Evolutionary conservation across 805 yeast species (phyloP).

Genomic region (Candida ulmi): DNA sequence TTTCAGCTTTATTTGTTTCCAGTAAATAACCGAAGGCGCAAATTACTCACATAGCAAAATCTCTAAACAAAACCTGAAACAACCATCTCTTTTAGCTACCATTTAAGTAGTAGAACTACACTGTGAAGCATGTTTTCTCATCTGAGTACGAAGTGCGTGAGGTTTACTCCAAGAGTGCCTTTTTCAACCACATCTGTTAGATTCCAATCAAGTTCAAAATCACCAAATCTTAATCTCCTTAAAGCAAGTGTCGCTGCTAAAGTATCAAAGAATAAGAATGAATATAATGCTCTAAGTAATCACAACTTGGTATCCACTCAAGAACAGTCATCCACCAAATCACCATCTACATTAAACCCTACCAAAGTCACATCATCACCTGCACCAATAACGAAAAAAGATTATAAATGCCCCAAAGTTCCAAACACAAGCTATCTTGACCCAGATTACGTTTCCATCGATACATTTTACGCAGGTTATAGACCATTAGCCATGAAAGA

Average conservation of each 20-base stretch:
- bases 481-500: constrained; percentile 20
- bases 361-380: too few species aligned
- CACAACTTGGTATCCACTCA: constrained; percentile 11
- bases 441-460: constrained; percentile 14
- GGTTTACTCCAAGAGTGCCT: too few species aligned
- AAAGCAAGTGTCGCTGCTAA: constrained; percentile 16
- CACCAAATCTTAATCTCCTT: constrained; percentile 2
- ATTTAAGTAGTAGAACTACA: too few species aligned
- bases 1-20: too few species aligned
- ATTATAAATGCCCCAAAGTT: constrained; percentile 15
- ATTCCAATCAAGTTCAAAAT: constrained; percentile 7
- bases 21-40: too few species aligned
- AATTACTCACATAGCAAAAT: too few species aligned
- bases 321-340: background rate
- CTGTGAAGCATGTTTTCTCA: too few species aligned
- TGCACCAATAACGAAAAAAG: background rate
- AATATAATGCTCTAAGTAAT: constrained; percentile 23
- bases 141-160: too few species aligned
- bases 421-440: constrained; percentile 14
- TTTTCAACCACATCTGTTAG: too few species aligned
- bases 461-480: constrained; percentile 17
- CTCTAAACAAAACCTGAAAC: too few species aligned
- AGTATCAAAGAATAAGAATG: constrained; percentile 8
- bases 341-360: constrained; percentile 4
- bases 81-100: too few species aligned